Base-by-base conservation (phyloP, 2,329 filamentous ascomycete species). In the Xenosphaeropsis pyriputrescens region DNA sequence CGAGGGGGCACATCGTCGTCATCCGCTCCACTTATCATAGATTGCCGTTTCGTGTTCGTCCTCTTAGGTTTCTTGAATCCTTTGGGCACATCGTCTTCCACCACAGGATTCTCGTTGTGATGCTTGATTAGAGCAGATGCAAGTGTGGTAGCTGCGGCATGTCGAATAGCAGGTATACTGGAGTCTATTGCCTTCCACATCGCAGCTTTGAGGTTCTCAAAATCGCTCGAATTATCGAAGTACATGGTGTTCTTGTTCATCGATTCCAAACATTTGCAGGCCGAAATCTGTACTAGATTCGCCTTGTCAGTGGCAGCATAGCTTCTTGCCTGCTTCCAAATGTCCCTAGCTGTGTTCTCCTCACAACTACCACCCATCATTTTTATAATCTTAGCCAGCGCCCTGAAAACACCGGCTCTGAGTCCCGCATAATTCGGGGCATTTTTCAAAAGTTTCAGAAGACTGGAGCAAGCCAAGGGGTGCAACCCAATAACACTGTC, bases 401-500 rank as follows among this genome's bases (percentile, higher is more conserved):
- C 75, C 33, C 67, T 71, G 52, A 93, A 85, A 16, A 86, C 68
- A 14, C 84, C 78, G 13, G 82, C 84, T 42, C 88, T 76, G 39
- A 94, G 63, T 1, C 88, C 91, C 0, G 85, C 79, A 64, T 95
- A 79, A 49, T 67, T 83, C 41, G 79, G 76, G 0, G 86, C 77
- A 9, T 73, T 64, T 58, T 95, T 96, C 44, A 93, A 61, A 0
- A 88, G 64, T 58, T 88, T 93, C 40, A 93, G 51, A 37, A 93
- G 60, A 5, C 76, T 72, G 9, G 75, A 70, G 48, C 78, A 84
- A 13, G 79, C 75, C 42, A 93, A 61, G 39, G 79, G 77, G 43
- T 91, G 85, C 42, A 94, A 64, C 45, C 80, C 79, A 56, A 93
- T 84, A 35, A 84, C 85, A 57, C 89, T 95, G 57, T 96, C 91